These are phyloP conservation scores for Entelexis sorbosivorans DNA, from an alignment of 1,139 yeast genomes.

Conservation along the genomic window DNA sequence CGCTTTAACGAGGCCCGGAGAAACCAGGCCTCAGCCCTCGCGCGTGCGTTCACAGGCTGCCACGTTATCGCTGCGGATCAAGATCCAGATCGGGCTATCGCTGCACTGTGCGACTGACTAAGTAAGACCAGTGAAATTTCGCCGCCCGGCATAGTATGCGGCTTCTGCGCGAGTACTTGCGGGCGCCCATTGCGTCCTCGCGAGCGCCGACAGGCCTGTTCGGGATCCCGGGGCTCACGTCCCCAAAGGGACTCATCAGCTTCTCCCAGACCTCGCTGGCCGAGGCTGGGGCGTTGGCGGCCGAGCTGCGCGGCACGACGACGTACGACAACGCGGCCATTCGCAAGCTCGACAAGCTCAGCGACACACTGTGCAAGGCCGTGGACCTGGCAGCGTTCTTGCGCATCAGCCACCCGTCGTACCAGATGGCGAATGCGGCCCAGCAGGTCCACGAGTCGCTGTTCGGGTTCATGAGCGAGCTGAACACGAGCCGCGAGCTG, in stretches of 20 bases:
- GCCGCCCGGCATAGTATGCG: conserved; percentile 7
- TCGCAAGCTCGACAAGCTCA: conserved; percentile 63
- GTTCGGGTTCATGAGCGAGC: conserved; percentile 87
- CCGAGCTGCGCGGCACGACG: conserved; percentile 39
- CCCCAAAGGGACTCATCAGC: conserved; percentile 58
- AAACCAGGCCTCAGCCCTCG: no score
- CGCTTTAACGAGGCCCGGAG: no score
- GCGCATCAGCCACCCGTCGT: conserved; percentile 75
- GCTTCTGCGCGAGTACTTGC: conserved; percentile 12
- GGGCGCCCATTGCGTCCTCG: conserved; percentile 8
- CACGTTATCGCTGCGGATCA: no score
- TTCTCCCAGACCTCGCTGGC: conserved; percentile 55
- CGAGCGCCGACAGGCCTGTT: conserved; percentile 51
- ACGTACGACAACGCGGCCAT: conserved; percentile 38
- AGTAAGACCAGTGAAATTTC: background rate
- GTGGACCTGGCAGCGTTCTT: conserved; percentile 91
- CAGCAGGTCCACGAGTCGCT: conserved; percentile 78
- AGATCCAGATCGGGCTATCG: no score
- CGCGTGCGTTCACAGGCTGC: no score
- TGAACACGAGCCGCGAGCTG: conserved; percentile 73
- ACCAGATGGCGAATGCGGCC: conserved; percentile 63
- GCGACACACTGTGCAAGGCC: conserved; percentile 83
- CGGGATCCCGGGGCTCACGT: conserved; percentile 52
- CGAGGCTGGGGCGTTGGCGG: conserved; percentile 53
- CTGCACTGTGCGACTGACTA: background rate